Conservation (phyloP, 129 eudicot genomes). For the Escallonia herrerae region DNA sequence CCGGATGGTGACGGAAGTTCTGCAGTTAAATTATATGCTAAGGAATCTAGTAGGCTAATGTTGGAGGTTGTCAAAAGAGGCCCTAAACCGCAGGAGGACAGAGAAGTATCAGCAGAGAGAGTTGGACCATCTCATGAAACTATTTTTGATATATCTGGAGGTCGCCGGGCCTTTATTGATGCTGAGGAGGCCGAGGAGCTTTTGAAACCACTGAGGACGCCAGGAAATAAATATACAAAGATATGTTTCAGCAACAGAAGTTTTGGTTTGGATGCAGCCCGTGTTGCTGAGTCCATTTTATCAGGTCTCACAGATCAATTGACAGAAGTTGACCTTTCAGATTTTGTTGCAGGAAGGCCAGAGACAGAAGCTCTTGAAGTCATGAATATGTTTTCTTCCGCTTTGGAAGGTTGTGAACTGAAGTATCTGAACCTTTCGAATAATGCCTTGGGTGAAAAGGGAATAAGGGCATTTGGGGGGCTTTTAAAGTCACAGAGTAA, state of each 20-base stretch:
- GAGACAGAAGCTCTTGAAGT: conserved; percentile 64
- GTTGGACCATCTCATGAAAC: conserved; percentile 13
- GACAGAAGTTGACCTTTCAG: conserved; percentile 58
- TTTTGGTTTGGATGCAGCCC: conserved; percentile 55
- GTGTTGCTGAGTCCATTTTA: conserved; percentile 37
- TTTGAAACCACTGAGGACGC: conserved; percentile 34
- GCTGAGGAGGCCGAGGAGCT: conserved; percentile 45
- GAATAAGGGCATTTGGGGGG: conserved; percentile 51
- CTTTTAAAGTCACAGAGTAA: conserved; percentile 45
- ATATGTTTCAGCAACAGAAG: conserved; percentile 66
- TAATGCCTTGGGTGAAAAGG: conserved; percentile 67
- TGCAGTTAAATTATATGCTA: conserved; percentile 61
- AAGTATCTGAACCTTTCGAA: conserved; percentile 46
- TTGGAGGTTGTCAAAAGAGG: conserved; percentile 58
- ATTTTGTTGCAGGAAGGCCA: conserved; percentile 59
- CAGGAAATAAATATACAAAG: conserved; percentile 39
- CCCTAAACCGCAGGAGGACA: conserved; percentile 31
- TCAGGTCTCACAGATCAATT: conserved; percentile 41
- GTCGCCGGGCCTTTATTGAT: conserved; percentile 31
- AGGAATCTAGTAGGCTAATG: conserved; percentile 64
- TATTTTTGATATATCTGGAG: conserved; percentile 63
- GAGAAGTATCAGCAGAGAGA: conserved; percentile 17
- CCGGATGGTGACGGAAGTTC: conserved; percentile 71
- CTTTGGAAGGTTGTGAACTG: conserved; percentile 42
- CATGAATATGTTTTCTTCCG: conserved; percentile 49